Evolutionary conservation across 2,329 filamentous ascomycete genomes (phyloP).

Genomic region (Cladophialophora bantiana): DNA sequence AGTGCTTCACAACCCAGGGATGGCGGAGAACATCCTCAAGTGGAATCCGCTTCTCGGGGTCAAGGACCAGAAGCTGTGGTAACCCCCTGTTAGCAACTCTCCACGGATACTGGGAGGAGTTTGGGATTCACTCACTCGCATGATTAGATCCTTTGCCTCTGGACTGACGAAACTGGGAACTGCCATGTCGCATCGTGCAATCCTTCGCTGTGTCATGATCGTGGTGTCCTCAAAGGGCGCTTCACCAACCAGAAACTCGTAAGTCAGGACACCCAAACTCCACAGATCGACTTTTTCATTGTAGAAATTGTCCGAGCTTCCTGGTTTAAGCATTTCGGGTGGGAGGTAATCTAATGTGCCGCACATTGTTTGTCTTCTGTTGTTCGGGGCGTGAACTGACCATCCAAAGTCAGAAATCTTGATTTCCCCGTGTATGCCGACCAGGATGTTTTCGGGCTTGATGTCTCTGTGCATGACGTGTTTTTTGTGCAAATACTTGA

Average conservation of each 20-base stretch:
- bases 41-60: slow-evolving; percentile 90
- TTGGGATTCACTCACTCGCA: slow-evolving; percentile 68
- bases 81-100: slow-evolving; percentile 38
- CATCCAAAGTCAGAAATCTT: slow-evolving; percentile 99
- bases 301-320: slow-evolving; percentile 84
- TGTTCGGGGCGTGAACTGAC: slow-evolving; percentile 97
- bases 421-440: slow-evolving; percentile 96
- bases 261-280: slow-evolving; percentile 92
- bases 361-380: slow-evolving; percentile 91
- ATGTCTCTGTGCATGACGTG: slow-evolving; percentile 98
- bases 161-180: slow-evolving; percentile 88
- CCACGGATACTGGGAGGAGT: not conserved
- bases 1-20: slow-evolving; percentile 98
- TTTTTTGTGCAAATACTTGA: slow-evolving; percentile 93
- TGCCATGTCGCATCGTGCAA: slow-evolving; percentile 87
- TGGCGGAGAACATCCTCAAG: slow-evolving; percentile 88
- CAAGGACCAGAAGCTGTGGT: slow-evolving; percentile 78
- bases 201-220: slow-evolving; percentile 90
- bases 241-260: slow-evolving; percentile 95
- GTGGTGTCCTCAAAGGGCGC: slow-evolving; percentile 96
- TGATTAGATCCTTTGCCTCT: slow-evolving; percentile 91
- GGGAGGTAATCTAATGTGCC: slow-evolving; percentile 97
- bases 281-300: slow-evolving; percentile 95
- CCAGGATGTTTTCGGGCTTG: slow-evolving; percentile 96
- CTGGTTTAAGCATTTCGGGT: slow-evolving; percentile 93